These are phyloP conservation scores for Aureobasidium sp. DNA, from an alignment of 2,329 filamentous ascomycete genomes.

Conservation along the genomic window DNA sequence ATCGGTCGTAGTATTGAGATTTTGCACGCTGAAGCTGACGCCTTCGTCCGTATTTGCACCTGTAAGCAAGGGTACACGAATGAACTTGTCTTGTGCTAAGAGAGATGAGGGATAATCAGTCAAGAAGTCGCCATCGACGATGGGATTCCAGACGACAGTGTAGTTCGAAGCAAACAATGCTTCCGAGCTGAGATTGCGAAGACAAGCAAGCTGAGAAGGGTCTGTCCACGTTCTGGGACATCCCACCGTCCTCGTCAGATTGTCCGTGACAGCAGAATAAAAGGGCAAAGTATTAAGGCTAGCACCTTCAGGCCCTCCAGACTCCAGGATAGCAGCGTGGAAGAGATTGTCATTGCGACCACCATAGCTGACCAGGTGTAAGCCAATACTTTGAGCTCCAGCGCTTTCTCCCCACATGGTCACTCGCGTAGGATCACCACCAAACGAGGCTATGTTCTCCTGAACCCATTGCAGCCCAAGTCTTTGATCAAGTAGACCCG, in stretches of 20 bases:
- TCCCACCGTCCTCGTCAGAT: conserved; percentile 19
- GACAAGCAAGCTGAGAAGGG: conserved; percentile 16
- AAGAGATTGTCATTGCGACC: conserved; percentile 39
- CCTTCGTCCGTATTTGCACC: conserved; percentile 48
- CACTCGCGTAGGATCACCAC: conserved; percentile 52
- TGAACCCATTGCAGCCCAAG: conserved; percentile 54
- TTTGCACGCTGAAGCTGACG: conserved; percentile 36
- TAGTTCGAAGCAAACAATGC: conserved; percentile 20
- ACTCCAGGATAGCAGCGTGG: conserved; percentile 36
- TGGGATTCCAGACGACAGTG: conserved; percentile 23
- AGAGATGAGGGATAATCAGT: conserved; percentile 44
- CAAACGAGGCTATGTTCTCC: conserved; percentile 53
- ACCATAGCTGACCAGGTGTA: conserved; percentile 34
- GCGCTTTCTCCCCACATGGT: conserved; percentile 57
- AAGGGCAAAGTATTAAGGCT: conserved; percentile 17
- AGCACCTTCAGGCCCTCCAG: conserved; percentile 31
- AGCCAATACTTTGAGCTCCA: conserved; percentile 35
- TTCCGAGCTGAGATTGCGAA: conserved; percentile 17
- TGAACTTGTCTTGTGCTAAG: conserved; percentile 37
- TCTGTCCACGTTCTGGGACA: conserved; percentile 19
- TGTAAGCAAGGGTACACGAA: conserved; percentile 40
- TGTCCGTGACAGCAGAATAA: conserved; percentile 17
- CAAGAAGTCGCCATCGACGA: conserved; percentile 44
- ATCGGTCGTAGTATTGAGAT: conserved; percentile 37
- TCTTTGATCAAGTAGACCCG: conserved; percentile 58